Base-by-base conservation (phyloP, 768 basidiomycete genomes). In the Leccinum uliginosum region DNA sequence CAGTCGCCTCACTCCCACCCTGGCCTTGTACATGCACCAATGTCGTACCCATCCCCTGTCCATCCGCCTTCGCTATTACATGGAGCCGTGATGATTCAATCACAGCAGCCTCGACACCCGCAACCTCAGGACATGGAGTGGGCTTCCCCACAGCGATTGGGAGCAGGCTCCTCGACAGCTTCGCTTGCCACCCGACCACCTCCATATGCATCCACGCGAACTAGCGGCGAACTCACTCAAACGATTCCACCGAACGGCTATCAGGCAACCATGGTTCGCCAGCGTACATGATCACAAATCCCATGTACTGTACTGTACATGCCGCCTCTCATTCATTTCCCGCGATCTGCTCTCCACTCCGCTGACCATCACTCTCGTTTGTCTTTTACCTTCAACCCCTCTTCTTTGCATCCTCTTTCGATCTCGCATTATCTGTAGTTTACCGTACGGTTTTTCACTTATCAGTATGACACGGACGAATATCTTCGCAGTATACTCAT, bases 341-440 rank as follows among this genome's bases (percentile, higher is more conserved):
- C 51, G 30, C 45, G 49, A 65, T 55, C 56, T 70, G 65, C 64
- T 71, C 53, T 58, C 48, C 56, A 64, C 54, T 49, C 68, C 54
- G 49, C 66, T 71, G 66, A 68, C 65, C 43, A 58, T 46, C 57
- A 63, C 67, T 60, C 59, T 67, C 65, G 50, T 71, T 67, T 62
- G 21, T 59, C 51, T 59, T 65, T 35, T 5, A 48, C 54, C 51
- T 52, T 53, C 19, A 53, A 49, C 40, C n/a, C 38, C 61, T 72
- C 61, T 65, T 67, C 68, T 59, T 63, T 59, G 61, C 67, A 72
- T 70, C 60, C 62, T 66, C 60, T 59, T 67, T 69, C 67, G 73
- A 74, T 74, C 75, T 78, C 73, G 70, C 76, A 80, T 75, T 74
- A 80, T 79, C 73, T 85, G 83, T 85, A 84, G 74, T 83, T 78